Percentiles rank a stretch among this genome's conserved stretches.
phyloP scores from a whole-genome alignment of 306 rosid species.

The Cucumis melo region DNA sequence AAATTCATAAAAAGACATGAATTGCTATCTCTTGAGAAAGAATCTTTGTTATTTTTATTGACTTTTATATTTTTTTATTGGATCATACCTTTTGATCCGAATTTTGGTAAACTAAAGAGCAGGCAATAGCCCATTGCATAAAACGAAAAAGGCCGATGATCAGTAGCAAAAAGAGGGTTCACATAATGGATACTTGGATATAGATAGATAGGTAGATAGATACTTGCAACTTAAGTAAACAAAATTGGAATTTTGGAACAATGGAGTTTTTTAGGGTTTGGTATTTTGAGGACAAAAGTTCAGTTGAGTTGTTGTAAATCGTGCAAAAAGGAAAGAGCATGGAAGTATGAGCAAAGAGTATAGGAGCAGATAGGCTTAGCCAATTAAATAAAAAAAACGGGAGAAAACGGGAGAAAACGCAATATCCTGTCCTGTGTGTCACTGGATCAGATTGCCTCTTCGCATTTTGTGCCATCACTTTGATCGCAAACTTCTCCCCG shows the following conservation, averaged over 20 bases:
- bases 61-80: too few relatives aligned
- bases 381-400: not conserved
- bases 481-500: not conserved
- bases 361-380: not conserved
- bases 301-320: not conserved
- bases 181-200: too few relatives aligned
- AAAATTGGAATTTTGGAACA: not conserved
- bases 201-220: too few relatives aligned
- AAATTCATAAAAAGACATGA: too few relatives aligned
- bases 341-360: not conserved
- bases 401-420: too few relatives aligned
- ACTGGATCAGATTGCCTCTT: not conserved
- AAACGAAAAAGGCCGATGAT: not conserved
- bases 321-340: not conserved
- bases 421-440: not conserved
- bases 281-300: not conserved
- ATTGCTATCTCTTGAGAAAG: too few relatives aligned
- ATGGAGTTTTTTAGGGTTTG: not conserved
- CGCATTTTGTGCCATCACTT: not conserved
- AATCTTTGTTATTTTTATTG: too few relatives aligned
- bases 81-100: too few relatives aligned
- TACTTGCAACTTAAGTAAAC: not conserved
- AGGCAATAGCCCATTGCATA: not conserved
- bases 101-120: not conserved
- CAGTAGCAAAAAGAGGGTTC: not conserved